A percentile compares a stretch with the other conserved stretches of the same genome.
Evolutionary conservation across 2,329 filamentous ascomycete genomes (phyloP).

Genomic region (Proliferodiscus dingleyae): DNA sequence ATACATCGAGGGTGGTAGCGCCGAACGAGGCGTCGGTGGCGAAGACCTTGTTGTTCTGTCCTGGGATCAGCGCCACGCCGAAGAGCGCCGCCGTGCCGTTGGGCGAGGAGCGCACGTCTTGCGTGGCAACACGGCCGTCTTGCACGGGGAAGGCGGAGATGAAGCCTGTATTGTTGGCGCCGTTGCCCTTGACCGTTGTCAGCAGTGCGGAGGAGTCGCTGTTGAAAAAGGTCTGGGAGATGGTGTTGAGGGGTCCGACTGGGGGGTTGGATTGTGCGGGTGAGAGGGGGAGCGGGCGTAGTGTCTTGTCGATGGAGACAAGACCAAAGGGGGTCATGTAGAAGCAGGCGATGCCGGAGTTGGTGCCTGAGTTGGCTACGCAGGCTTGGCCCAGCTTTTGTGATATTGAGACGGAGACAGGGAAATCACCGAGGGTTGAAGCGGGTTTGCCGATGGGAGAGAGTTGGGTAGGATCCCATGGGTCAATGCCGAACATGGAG

Average conservation of each 20-base stretch:
- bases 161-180: slow-evolving; percentile 48
- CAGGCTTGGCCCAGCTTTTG: slow-evolving; percentile 39
- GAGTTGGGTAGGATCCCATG: slow-evolving; percentile 39
- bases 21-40: slow-evolving; percentile 56
- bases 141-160: slow-evolving; percentile 46
- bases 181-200: slow-evolving; percentile 57
- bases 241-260: slow-evolving; percentile 50
- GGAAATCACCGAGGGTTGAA: slow-evolving; percentile 46
- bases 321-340: slow-evolving; percentile 36
- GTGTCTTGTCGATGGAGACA: slow-evolving; percentile 37
- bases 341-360: slow-evolving; percentile 42
- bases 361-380: slow-evolving; percentile 41
- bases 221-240: slow-evolving; percentile 58
- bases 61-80: slow-evolving; percentile 44
- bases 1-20: slow-evolving; percentile 43
- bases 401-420: slow-evolving; percentile 47
- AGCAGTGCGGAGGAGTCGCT: slow-evolving; percentile 47
- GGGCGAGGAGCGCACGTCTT: slow-evolving; percentile 40
- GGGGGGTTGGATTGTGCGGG: slow-evolving; percentile 57
- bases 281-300: slow-evolving; percentile 44
- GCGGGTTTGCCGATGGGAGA: slow-evolving; percentile 40
- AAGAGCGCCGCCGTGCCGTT: slow-evolving; percentile 54
- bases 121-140: slow-evolving; percentile 16
- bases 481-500: slow-evolving; percentile 43
- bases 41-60: slow-evolving; percentile 37